Evolutionary conservation across 495 filamentous ascomycete genomes (phyloP), one percentile per base, ranked within the genome.

Genomic region (Aspergillus coremiiformis): DNA sequence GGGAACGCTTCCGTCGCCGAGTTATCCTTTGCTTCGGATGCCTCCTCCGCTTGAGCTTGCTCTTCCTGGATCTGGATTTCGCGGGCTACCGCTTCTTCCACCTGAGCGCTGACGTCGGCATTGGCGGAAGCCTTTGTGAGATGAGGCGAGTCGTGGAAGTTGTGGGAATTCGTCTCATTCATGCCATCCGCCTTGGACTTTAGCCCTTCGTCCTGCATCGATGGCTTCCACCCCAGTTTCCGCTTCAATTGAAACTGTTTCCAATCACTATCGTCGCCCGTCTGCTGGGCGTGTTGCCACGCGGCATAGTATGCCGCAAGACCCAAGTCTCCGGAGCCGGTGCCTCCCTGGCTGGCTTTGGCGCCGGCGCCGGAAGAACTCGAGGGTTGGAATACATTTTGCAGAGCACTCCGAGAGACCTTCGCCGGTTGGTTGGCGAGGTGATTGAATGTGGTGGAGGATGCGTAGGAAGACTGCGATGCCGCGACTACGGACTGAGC

Each of bases 401-500:
- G 86, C 51, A 86, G 79, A 51, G 83, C 77, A 54, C 77, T 73
- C 37, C 87, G 82, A 56, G 82, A 77, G 60, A 77, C 80, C 76
- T 78, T 76, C 49, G 70, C 65, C 43, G 69, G 66, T 62, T 80
- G 78, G 46, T 69, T 70, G 44, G 71, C 68, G 58, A 84, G 68
- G 15, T 67, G 65, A 55, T 77, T 76, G 52, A 84, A 66, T 45
- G 82, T 76, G 47, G 78, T 77, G 39, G 81, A 85, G 42, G 89
- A 90, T 65, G 90, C 82, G 76, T 90, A 87, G 68, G 87, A 80
- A n/a, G 85, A 84, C 63, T 96, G 91, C 44, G 90, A 89, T 50
- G 89, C 91, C 56, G 93, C 93, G 69, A 97, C 92, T 73, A 98
- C 84, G 57, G 92, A 94, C 68, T 96, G 92, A 68, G 90, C 89